These are phyloP conservation scores for Aphanocladium album DNA, from an alignment of 2,329 filamentous ascomycete species.

Conservation along the genomic window DNA sequence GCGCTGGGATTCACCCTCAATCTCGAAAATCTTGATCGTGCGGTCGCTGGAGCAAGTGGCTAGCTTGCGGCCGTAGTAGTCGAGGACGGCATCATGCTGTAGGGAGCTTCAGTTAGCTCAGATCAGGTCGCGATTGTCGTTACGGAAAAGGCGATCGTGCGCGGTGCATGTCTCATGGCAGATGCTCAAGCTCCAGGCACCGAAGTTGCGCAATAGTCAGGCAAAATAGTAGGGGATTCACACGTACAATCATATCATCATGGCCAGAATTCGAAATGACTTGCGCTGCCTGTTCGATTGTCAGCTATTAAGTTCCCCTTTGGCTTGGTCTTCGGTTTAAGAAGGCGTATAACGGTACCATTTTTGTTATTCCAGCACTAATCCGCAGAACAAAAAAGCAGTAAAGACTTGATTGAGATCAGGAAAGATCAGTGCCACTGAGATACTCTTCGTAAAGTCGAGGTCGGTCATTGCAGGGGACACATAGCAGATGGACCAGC, in stretches of 20 bases:
- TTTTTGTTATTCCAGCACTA: not conserved
- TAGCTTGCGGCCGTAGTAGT: constrained; percentile 95
- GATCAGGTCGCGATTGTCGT: constrained; percentile 4
- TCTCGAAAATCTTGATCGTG: constrained; percentile 98
- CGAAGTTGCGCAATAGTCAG: not conserved
- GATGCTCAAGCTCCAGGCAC: not conserved
- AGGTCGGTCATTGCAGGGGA: no score
- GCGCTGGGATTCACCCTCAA: constrained; percentile 87
- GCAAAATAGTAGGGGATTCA: not conserved
- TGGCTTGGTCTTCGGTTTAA: not conserved
- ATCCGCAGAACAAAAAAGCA: not conserved
- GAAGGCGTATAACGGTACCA: constrained; percentile 5
- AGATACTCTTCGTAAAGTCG: no score
- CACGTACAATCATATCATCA: constrained; percentile 98
- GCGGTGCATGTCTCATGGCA: not conserved
- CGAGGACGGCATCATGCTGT: constrained; percentile 94
- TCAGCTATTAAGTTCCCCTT: not conserved
- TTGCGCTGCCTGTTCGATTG: constrained; percentile 32
- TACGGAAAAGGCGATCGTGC: not conserved
- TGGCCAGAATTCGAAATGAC: constrained; percentile 53
- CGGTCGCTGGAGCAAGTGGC: constrained; percentile 97
- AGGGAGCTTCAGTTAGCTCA: constrained; percentile 19
- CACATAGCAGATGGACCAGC: constrained; percentile 9
- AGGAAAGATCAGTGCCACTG: not conserved
- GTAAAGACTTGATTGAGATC: not conserved